Evolutionary conservation across 1,284 basidiomycete species (phyloP).

Genomic region (Puccinia coronata): DNA sequence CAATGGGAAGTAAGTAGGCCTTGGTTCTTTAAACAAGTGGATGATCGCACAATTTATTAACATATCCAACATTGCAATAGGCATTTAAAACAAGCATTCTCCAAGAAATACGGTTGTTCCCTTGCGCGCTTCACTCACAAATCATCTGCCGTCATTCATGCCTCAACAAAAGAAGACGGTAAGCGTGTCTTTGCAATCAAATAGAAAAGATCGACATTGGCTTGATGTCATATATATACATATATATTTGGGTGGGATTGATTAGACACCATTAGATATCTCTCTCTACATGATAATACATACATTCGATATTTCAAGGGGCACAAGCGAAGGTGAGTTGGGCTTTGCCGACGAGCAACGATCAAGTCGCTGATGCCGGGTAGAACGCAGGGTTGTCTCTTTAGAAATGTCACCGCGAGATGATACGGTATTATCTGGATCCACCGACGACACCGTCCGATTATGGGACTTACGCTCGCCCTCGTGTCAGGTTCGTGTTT

Average conservation of each 20-base stretch:
- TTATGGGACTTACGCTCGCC: slow-evolving; percentile 89
- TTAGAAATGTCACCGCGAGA: slow-evolving; percentile 88
- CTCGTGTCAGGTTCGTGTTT: slow-evolving; percentile 66
- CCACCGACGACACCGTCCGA: slow-evolving; percentile 90
- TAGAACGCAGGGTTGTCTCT: slow-evolving; percentile 69
- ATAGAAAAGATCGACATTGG: not conserved
- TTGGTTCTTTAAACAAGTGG: slow-evolving; percentile 51
- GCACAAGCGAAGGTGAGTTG: slow-evolving; percentile 71
- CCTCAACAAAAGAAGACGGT: slow-evolving; percentile 89
- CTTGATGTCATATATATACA: not conserved
- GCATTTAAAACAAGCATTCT: slow-evolving; percentile 75
- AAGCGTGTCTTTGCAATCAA: slow-evolving; percentile 7
- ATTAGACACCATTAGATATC: slow-evolving; percentile 80
- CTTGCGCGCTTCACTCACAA: slow-evolving; percentile 92
- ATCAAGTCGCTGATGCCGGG: not conserved
- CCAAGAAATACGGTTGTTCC: slow-evolving; percentile 95
- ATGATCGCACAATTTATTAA: not conserved
- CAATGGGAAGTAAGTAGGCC: slow-evolving; percentile 79
- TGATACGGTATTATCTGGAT: slow-evolving; percentile 92
- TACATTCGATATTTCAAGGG: slow-evolving; percentile 94
- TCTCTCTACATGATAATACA: slow-evolving; percentile 91
- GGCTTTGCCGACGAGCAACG: not conserved
- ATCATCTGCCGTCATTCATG: slow-evolving; percentile 78
- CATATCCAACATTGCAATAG: slow-evolving; percentile 62
- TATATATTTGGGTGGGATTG: not conserved